These are phyloP conservation scores for Sporisorium exsertum DNA, from an alignment of 1,284 basidiomycete genomes.

Conservation along the genomic window DNA sequence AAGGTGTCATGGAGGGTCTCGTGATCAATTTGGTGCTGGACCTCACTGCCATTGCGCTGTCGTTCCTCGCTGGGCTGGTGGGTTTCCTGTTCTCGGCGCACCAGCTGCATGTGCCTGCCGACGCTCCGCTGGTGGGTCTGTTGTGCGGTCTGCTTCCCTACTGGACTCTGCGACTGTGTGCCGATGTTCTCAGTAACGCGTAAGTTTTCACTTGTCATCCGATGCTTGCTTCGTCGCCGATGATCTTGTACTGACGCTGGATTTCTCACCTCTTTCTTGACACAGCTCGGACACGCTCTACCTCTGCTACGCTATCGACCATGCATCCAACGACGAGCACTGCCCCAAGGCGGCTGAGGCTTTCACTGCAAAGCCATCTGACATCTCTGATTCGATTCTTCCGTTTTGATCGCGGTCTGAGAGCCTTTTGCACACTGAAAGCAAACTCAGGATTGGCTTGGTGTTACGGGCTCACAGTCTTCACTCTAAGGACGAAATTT, in stretches of 20 bases:
- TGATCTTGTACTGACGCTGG: not conserved
- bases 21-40: conserved; percentile 76
- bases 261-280: not conserved
- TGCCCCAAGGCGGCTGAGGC: conserved; percentile 45
- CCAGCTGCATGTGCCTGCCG: conserved; percentile 79
- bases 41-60: conserved; percentile 81
- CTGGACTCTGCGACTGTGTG: conserved; percentile 83
- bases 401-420: conserved; percentile 23
- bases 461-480: not conserved
- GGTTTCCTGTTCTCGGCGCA: conserved; percentile 91
- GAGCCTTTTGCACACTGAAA: not conserved
- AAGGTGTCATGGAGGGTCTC: conserved; percentile 71
- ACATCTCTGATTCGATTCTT: conserved; percentile 34
- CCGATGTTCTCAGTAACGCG: conserved; percentile 82
- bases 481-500: not conserved
- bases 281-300: conserved; percentile 79
- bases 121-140: conserved; percentile 81
- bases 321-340: conserved; percentile 72
- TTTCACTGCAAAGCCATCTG: conserved; percentile 37
- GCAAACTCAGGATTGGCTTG: not conserved
- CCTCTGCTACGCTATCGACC: conserved; percentile 88
- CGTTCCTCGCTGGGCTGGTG: conserved; percentile 80
- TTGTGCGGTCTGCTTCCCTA: conserved; percentile 83
- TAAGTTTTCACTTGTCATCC: conserved; percentile 63
- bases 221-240: not conserved